phyloP scores from a whole-genome alignment of 1,284 basidiomycete genomes.

The Coniferiporia weirii region DNA sequence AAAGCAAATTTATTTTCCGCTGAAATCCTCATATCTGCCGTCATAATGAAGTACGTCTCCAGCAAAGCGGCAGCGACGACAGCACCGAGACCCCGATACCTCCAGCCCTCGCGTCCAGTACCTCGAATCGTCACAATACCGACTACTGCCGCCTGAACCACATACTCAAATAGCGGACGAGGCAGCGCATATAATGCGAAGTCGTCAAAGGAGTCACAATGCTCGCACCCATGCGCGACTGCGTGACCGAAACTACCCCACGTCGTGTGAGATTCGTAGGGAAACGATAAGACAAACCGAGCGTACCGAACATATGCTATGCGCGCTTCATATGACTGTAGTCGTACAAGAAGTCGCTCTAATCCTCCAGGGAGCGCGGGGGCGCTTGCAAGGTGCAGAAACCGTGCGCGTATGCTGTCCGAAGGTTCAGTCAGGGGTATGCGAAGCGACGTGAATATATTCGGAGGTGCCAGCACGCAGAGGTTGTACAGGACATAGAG shows the following conservation, averaged over 20 bases:
- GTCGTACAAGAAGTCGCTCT: slow-evolving; percentile 47
- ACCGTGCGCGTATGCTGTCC: slow-evolving; percentile 43
- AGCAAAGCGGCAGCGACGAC: slow-evolving; percentile 43
- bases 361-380: slow-evolving; percentile 38
- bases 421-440: slow-evolving; percentile 51
- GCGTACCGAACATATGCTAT: slow-evolving; percentile 54
- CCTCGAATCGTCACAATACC: slow-evolving; percentile 42
- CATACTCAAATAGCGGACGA: slow-evolving; percentile 49
- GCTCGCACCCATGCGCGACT: slow-evolving; percentile 52
- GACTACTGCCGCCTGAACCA: slow-evolving; percentile 49
- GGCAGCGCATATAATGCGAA: slow-evolving; percentile 56
- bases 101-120: slow-evolving; percentile 40
- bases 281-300: not conserved
- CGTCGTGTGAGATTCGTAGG: not conserved
- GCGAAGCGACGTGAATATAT: slow-evolving; percentile 52
- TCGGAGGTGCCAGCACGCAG: slow-evolving; percentile 48
- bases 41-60: slow-evolving; percentile 51
- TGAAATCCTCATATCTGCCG: slow-evolving; percentile 39
- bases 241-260: slow-evolving; percentile 58
- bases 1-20: slow-evolving; percentile 27
- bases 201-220: slow-evolving; percentile 54
- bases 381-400: slow-evolving; percentile 33
- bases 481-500: slow-evolving; percentile 47
- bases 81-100: slow-evolving; percentile 42
- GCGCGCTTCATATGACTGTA: slow-evolving; percentile 55